Base-by-base conservation (phyloP, 148 eudicot species). In the Chenopodium quinoa region DNA sequence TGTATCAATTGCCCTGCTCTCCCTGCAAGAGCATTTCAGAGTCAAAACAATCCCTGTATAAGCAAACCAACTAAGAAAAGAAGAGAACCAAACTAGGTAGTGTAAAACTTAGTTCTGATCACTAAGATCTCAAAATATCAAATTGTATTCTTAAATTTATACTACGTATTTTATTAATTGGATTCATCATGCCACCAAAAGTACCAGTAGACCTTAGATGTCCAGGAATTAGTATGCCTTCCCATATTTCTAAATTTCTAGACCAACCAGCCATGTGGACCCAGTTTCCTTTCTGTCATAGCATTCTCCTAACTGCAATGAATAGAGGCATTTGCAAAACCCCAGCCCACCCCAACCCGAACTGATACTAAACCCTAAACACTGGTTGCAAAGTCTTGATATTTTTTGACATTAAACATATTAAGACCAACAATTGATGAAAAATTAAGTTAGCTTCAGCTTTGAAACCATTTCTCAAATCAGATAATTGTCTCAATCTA, bases 1-100 rank as follows among this genome's bases (percentile, higher is more conserved):
- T 62, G 90, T 96, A 88, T 96, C 99, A 75, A 96, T 92, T 7
- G 99, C 98, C 86, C 91, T 91, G 91, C 99, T 96, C 88, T 91
- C 98, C 90, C 99, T 96, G 92, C 88, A 86, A 84, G 12, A 83
- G 13, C 75, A 71, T 37, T 76, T 73, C 52, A 87, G 31, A 75
- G 74, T 84, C 60, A 65, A 77, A 52, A 67, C 44, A 31, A 11
- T 16, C 7, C 31, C 37, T 31, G 12, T 50, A 66, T 63, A 74
- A 31, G 34, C 37, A 54, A 40, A 66, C 29, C 62, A 66, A 48
- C 7, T 20, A 32, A 25, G 17, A n/a, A 20, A 31, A 58, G 19
- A 63, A 72, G 65, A 62, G 62, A 63, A 62, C 27, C 52, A 66
- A 22, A 63, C 25, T 16, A 58, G 19, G 16, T 7, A 32, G 17